Evolutionary conservation across 2,329 filamentous ascomycete species (phyloP), one percentile per base, ranked within the genome.

Genomic region (Epichloe glyceriae): DNA sequence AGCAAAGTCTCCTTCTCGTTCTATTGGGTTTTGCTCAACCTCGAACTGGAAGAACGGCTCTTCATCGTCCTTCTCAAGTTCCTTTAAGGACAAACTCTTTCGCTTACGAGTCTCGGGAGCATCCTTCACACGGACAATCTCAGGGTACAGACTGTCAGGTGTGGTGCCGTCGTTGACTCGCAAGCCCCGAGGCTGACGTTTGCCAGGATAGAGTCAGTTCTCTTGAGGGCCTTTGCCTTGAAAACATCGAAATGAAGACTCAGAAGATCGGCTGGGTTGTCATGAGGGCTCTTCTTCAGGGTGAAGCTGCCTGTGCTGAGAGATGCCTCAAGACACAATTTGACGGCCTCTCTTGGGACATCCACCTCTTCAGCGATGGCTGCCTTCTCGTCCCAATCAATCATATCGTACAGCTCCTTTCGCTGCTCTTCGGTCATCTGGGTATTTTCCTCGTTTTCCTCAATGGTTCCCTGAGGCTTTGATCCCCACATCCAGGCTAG

Each of bases 351-450:
- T 50, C 87, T 81, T 0, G 94, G 94, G 34, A 89, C 75, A 58
- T 98, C 93, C 3, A 99, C 83, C 41, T 86, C 84, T 57, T 95
- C 89, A 0, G 88, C 77, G 39, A 98, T 76, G 2, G 86, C 87
- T 53, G 90, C 83, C 72, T 96, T 97, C 67, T 99, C 93, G 55
- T 98, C 88, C 83, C 91, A 99, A 61, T 97, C 93, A 60, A 99
- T 99, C 47, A 88, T 94, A 58, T 94, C 85, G 66, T 97, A 98
- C 10, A 99, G 78, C 67, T 98, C 91, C 64, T 97, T 89, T 41
- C 91, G 84, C 65, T 99, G 90, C 66, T 97, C 84, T 54, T 98
- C 93, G 0, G 88, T 94, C 76, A 98, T 95, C 53, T 88, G 80
- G 0, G 83, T 87, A 55, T 90, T 86, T 58, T 94, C 85, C 4